Evolutionary conservation across 73 alveolate genomes (phyloP).

Genomic region (Halteria grandinella): DNA sequence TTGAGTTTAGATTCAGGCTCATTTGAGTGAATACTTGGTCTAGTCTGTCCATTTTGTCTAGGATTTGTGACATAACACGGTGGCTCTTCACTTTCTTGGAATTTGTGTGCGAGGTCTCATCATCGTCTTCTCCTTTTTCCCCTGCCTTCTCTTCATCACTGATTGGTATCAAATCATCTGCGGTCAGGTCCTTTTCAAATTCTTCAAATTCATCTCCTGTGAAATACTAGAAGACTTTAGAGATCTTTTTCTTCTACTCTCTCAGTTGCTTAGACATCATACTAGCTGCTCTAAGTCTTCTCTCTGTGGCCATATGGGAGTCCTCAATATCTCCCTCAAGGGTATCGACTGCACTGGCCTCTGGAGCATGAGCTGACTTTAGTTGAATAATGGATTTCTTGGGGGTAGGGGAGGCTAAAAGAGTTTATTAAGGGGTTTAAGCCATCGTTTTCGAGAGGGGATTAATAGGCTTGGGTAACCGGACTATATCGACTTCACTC

Average conservation of each 20-base stretch:
- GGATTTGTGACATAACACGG: too few relatives aligned
- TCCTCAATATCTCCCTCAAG: conserved; percentile 26
- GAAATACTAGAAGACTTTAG: not conserved
- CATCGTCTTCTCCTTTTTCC: not conserved
- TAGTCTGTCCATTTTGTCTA: too few relatives aligned
- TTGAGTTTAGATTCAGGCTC: too few relatives aligned
- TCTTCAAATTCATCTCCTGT: conserved; percentile 41
- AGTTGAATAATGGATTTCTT: not conserved
- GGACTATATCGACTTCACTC: too few relatives aligned
- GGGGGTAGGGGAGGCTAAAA: too few relatives aligned
- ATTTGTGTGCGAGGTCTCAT: too few relatives aligned
- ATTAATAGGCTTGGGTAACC: too few relatives aligned
- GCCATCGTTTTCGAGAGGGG: too few relatives aligned
- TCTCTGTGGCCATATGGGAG: not conserved
- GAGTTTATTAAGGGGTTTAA: too few relatives aligned
- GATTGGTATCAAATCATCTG: conserved; percentile 40
- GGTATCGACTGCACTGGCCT: conserved; percentile 1
- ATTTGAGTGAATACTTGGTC: too few relatives aligned
- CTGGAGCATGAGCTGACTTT: conserved; percentile 30
- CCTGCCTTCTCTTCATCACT: conserved; percentile 6
- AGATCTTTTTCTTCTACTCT: not conserved
- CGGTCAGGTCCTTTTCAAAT: conserved; percentile 2
- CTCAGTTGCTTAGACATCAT: not conserved
- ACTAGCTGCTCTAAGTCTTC: conserved; percentile 2
- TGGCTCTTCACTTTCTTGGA: too few relatives aligned